These are phyloP conservation scores for Martensiomyces pterosporus DNA, from an alignment of 192 early-diverging fungal genomes.

Conservation along the genomic window DNA sequence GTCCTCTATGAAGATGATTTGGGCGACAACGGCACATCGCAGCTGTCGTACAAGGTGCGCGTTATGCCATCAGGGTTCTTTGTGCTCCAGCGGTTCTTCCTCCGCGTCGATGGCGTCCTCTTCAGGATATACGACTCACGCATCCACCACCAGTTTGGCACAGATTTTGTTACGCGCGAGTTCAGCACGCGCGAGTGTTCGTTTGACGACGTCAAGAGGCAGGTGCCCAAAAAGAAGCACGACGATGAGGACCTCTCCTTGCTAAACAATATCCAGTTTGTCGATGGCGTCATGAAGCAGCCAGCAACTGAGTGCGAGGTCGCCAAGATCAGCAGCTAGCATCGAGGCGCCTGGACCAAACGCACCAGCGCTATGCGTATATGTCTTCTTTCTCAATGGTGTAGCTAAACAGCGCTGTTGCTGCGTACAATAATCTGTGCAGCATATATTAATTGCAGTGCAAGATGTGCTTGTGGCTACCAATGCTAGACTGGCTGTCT, in stretches of 20 bases:
- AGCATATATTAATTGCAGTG: too few relatives aligned
- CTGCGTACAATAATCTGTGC: too few relatives aligned
- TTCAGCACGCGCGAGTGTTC: conserved; percentile 63
- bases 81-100: conserved; percentile 79
- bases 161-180: conserved; percentile 61
- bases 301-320: conserved; percentile 24
- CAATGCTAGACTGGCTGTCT: too few relatives aligned
- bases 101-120: conserved; percentile 91
- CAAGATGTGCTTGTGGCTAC: too few relatives aligned
- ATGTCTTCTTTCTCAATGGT: too few relatives aligned
- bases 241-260: conserved; percentile 48
- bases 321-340: conserved; percentile 23
- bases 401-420: too few relatives aligned
- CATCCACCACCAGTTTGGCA: conserved; percentile 83
- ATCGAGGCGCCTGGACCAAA: too few relatives aligned
- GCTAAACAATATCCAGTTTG: conserved; percentile 47
- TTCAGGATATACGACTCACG: conserved; percentile 90
- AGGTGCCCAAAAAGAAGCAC: conserved; percentile 32
- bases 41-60: conserved; percentile 75
- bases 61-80: conserved; percentile 94
- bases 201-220: conserved; percentile 52
- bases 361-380: too few relatives aligned
- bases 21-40: conserved; percentile 87
- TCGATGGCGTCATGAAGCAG: conserved; percentile 33
- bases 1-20: conserved; percentile 96